Evolutionary conservation across 176 grass and related monocot species (phyloP).

Genomic region (Triticum timopheevii): DNA sequence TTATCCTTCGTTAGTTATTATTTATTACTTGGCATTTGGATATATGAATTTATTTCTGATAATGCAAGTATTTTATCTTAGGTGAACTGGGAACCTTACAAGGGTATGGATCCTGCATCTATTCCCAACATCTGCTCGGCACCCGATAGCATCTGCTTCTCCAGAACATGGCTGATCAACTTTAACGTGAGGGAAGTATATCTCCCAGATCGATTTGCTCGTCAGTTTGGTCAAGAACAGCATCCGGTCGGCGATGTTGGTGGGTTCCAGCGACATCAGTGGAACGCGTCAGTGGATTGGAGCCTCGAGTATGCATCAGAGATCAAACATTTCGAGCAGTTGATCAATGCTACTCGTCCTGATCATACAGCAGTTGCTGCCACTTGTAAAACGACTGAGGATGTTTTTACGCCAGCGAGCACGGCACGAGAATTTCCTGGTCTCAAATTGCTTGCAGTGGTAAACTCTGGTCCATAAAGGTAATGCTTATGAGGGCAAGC

Average conservation of each 20-base stretch:
- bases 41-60: neutral
- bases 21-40: neutral
- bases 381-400: neutral
- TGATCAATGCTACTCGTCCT: neutral
- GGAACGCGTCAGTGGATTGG: constrained; percentile 23
- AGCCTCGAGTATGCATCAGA: constrained; percentile 14
- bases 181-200: constrained; percentile 23
- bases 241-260: neutral
- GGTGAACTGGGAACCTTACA: constrained; percentile 30
- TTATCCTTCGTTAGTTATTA: neutral
- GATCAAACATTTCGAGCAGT: constrained; percentile 16
- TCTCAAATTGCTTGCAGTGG: neutral
- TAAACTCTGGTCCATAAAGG: constrained; percentile 7
- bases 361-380: neutral
- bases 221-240: constrained; percentile 32
- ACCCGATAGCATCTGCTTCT: constrained; percentile 8
- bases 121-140: neutral
- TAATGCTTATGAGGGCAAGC: neutral
- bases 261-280: neutral
- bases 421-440: neutral
- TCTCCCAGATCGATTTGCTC: constrained; percentile 28
- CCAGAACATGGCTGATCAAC: constrained; percentile 25
- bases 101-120: constrained; percentile 6
- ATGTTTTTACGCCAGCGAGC: neutral
- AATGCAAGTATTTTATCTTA: neutral